These are phyloP conservation scores for Lophiostoma macrostomum DNA, from an alignment of 495 filamentous ascomycete species.

Conservation along the genomic window DNA sequence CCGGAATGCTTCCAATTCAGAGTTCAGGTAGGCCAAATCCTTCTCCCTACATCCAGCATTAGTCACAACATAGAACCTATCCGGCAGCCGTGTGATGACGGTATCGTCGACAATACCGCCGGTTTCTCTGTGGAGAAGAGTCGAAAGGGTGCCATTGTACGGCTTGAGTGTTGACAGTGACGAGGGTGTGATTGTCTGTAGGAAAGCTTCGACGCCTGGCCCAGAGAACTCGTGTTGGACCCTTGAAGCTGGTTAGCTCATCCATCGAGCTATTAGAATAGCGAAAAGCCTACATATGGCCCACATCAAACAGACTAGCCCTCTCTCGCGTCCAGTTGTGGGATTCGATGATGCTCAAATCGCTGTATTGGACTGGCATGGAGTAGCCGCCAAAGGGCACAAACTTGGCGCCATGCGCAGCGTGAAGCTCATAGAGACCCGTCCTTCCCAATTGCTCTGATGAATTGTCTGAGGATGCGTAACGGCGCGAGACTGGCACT, in stretches of 20 bases:
- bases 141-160: conserved; percentile 72
- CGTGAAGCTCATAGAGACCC: conserved; percentile 78
- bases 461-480: conserved; percentile 20
- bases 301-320: conserved; percentile 83
- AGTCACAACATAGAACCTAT: conserved; percentile 88
- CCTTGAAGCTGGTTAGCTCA: no score
- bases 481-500: background rate
- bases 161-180: conserved; percentile 54
- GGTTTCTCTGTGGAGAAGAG: conserved; percentile 70
- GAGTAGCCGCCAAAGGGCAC: conserved; percentile 91
- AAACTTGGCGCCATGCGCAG: conserved; percentile 81
- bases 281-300: conserved; percentile 59
- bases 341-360: conserved; percentile 69
- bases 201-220: conserved; percentile 70
- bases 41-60: conserved; percentile 92
- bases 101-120: conserved; percentile 94
- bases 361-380: conserved; percentile 88
- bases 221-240: conserved; percentile 72
- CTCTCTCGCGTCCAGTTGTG: conserved; percentile 85
- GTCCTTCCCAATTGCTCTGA: conserved; percentile 58
- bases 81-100: conserved; percentile 72
- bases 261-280: no score
- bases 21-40: conserved; percentile 69
- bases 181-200: conserved; percentile 76
- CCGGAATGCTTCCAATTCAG: conserved; percentile 58